Evolutionary conservation across 495 filamentous ascomycete genomes (phyloP).

Genomic region (Penicillium cosmopolitanum): DNA sequence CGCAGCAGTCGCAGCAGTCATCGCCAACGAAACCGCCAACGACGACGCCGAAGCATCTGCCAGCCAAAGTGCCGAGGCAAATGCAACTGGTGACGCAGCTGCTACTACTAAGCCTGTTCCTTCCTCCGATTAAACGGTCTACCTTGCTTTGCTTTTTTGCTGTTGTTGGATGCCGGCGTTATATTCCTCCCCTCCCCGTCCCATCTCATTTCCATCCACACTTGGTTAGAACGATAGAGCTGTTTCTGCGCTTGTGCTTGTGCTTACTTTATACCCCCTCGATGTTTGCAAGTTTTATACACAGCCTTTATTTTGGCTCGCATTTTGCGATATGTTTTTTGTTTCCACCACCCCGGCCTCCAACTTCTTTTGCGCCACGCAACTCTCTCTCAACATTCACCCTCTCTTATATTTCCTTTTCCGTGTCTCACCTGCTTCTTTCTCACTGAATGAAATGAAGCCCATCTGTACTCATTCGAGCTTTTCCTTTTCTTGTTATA

Average conservation of each 20-base stretch:
- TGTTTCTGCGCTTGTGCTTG: conserved; percentile 33
- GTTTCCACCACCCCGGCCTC: not conserved
- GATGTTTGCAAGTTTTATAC: conserved; percentile 14
- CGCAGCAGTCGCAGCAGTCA: conserved; percentile 16
- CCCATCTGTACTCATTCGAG: no score
- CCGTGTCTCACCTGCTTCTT: no score
- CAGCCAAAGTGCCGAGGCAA: not conserved
- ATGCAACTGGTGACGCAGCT: not conserved
- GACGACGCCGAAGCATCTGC: not conserved
- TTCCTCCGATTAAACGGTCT: conserved; percentile 10
- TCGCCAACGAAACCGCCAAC: conserved; percentile 1
- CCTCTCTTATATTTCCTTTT: no score
- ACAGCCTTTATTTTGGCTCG: conserved; percentile 28
- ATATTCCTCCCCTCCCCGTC: conserved; percentile 10
- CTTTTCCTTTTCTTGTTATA: no score
- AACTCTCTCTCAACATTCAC: not conserved
- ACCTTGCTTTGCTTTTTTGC: conserved; percentile 4
- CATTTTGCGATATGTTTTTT: conserved; percentile 17
- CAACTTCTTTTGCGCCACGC: not conserved
- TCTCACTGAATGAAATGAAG: no score
- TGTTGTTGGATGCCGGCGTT: conserved; percentile 15
- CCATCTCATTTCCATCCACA: conserved; percentile 15
- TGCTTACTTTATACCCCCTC: conserved; percentile 9
- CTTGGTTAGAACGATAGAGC: conserved; percentile 32
- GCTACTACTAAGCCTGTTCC: conserved; percentile 4